Evolutionary conservation across 2,329 filamentous ascomycete genomes (phyloP), one percentile per base, ranked within the genome.

Genomic region (Mycocentrospora acerina): DNA sequence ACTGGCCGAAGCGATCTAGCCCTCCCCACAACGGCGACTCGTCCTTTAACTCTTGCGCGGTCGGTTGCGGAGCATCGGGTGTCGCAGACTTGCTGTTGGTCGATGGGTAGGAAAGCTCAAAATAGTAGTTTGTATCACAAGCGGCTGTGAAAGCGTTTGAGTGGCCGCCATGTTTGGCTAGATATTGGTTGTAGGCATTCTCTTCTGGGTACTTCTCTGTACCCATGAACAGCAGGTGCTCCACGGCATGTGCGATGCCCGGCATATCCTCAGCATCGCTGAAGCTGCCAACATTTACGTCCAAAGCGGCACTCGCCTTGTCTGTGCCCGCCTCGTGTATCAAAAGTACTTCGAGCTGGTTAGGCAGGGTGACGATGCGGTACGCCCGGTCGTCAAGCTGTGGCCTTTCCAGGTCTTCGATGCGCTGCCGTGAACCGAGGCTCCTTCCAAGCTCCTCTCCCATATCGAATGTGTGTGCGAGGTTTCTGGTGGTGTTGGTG

Each of bases 151-250:
- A 97, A 38, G 93, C 93, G 67, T 98, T 98, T 18, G 90, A 95
- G 61, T 85, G 83, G 38, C 93, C 93, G 8, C 90, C 95, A 66
- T 96, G 86, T 43, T 88, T 79, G 35, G 90, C 87, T 37, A 98
- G 80, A 66, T 95, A 98, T 64, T 91, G 85, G 60, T 88, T 89
- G 74, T 98, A 98, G 51, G 87, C 91, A 68, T 98, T 81, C 41
- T 58, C 55, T 28, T 57, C 50, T 1, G 93, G 93, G 61, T 93
- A 98, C 76, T 97, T 98, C 69, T 95, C 86, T 7, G 93, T 98
- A 33, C 93, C 93, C 93, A 98, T 97, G 73, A 98, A 98, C 16
- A 98, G 74, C 50, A 96, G 73, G 78, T 96, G 91, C 75, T 97
- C 91, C 37, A 97, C 89, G 6, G 90, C 90, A 72, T 97, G 93